Percentiles rank a stretch among this genome's conserved stretches.
phyloP scores from a whole-genome alignment of 495 filamentous ascomycete species.

The Recurvomyces mirabilis region DNA sequence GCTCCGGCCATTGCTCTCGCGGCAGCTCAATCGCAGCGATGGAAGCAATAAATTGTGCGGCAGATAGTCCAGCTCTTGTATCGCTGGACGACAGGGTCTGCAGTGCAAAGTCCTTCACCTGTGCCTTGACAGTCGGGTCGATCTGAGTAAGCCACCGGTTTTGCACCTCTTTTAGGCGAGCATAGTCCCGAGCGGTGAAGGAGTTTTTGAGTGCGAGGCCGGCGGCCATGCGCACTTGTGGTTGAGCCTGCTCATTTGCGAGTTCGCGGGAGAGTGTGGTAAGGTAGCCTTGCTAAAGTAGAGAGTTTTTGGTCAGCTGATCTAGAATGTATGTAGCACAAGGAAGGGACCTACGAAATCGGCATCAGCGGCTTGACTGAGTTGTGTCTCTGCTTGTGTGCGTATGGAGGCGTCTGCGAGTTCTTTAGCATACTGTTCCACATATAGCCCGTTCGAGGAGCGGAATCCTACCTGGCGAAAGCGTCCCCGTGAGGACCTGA shows the following conservation, averaged over 20 bases:
- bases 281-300: conserved; percentile 69
- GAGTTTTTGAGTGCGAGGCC: conserved; percentile 96
- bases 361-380: conserved; percentile 76
- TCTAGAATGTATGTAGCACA: no score
- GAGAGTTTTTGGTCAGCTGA: no score
- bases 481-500: conserved; percentile 81
- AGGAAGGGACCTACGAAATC: conserved; percentile 98
- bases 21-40: conserved; percentile 93
- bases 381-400: conserved; percentile 85
- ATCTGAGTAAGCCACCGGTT: conserved; percentile 79
- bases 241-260: conserved; percentile 73
- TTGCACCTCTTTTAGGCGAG: conserved; percentile 77
- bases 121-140: conserved; percentile 61
- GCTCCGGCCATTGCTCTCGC: conserved; percentile 85
- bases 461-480: conserved; percentile 64
- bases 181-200: conserved; percentile 80
- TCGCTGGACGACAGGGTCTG: conserved; percentile 70
- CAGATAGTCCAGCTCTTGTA: conserved; percentile 69
- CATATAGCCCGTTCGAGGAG: not conserved
- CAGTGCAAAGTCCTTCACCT: conserved; percentile 78
- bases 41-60: conserved; percentile 88
- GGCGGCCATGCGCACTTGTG: conserved; percentile 79
- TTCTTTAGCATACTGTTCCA: conserved; percentile 30
- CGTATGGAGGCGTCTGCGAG: conserved; percentile 72
- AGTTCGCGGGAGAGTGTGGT: conserved; percentile 81